These are phyloP conservation scores for Mycena rebaudengoi DNA, from an alignment of 768 basidiomycete genomes.

Conservation along the genomic window DNA sequence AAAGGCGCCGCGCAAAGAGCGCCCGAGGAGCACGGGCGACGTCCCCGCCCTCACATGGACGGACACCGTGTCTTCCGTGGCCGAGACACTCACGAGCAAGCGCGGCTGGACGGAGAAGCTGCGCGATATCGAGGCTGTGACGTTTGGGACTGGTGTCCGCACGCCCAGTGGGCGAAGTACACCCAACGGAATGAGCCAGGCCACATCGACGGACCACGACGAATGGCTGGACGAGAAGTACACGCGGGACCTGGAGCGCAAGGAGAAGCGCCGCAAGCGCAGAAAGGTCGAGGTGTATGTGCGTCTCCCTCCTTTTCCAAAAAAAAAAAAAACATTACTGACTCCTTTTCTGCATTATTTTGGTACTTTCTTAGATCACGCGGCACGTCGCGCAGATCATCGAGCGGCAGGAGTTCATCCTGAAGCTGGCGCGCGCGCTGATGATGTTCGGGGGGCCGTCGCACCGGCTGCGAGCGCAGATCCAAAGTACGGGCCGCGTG, in stretches of 20 bases:
- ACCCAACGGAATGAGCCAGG: conserved; percentile 36
- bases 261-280: conserved; percentile 52
- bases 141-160: too few species aligned
- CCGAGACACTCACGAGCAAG: conserved; percentile 27
- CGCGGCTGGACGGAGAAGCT: conserved; percentile 41
- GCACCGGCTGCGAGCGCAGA: conserved; percentile 84
- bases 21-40: conserved; percentile 1
- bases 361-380: conserved; percentile 65
- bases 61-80: not conserved
- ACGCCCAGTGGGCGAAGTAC: conserved; percentile 32
- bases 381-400: conserved; percentile 86
- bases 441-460: conserved; percentile 91
- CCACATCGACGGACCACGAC: conserved; percentile 36
- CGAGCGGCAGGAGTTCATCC: conserved; percentile 82
- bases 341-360: not conserved
- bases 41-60: not conserved
- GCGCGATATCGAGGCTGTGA: conserved; percentile 49
- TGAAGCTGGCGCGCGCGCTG: conserved; percentile 85
- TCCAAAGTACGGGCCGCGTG: conserved; percentile 80
- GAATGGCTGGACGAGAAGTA: conserved; percentile 26
- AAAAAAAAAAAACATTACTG: too few species aligned
- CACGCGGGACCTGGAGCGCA: conserved; percentile 33
- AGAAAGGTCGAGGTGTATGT: conserved; percentile 83
- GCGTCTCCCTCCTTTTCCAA: conserved; percentile 33
- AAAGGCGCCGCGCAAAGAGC: not conserved